Evolutionary conservation across 2,329 filamentous ascomycete species (phyloP), one percentile per base, ranked within the genome.

Genomic region (Huntiella abstrusa): DNA sequence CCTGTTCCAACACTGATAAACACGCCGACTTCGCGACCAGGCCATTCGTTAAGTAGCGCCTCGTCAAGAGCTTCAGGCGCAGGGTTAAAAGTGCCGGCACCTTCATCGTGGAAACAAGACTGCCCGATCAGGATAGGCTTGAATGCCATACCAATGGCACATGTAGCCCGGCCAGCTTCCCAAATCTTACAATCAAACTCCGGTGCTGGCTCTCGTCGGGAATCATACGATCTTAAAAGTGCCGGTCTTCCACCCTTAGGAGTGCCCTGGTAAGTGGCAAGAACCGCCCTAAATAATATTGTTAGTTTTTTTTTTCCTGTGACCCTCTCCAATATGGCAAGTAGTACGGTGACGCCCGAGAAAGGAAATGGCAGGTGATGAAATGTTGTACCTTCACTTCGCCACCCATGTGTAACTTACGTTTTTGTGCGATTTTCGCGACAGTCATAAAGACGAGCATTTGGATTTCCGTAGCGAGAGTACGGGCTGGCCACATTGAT

Each of bases 1-100:
- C 91, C 91, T 0, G 91, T 96, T n/a, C 91, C 91, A 33, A 98
- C 73, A 55, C 85, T 94, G 55, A 98, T 64, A 55, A 98, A 92
- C 0, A 94, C 82, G 1, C 88, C 87, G 1, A 98, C 73, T 45
- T 96, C 87, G 28, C 91, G 74, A 1, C 87, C 88, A 0, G 91
- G 91, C 86, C 86, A 96, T 61, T 96, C 88, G 55, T 94, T 95
- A 39, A 84, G 70, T 1, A 82, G 75, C 4, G 88, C 88, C 63
- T 98, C 91, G 54, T 96, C 88, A 8, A 98, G 71, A 1, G 85
- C 75, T 52, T 82, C 73, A 1, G 86, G 83, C 0, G 86, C 72
- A 1, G 88, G 91, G 58, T 98, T 98, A 63, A 91, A 98, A 51
- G 81, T 86, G 4, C 91, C 91, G 1, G 74, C 71, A 1, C 91